Conservation (phyloP, 2,329 filamentous ascomycete genomes). For the Didymella exigua region DNA sequence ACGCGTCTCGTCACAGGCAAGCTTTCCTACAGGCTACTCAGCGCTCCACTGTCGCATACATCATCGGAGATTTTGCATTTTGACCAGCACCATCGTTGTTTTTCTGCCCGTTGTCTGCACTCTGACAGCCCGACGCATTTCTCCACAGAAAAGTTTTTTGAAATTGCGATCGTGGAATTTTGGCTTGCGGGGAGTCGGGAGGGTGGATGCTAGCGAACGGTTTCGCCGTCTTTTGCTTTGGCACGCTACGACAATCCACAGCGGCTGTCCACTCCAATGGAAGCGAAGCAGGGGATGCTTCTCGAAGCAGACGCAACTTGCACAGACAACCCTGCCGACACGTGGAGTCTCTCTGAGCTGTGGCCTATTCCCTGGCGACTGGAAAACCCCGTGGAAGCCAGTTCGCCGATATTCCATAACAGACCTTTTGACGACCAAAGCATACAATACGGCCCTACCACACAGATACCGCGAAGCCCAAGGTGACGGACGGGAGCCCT, state of each 20-base stretch:
- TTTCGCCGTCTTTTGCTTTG: conserved; percentile 30
- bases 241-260: conserved; percentile 44
- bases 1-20: conserved; percentile 21
- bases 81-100: conserved; percentile 27
- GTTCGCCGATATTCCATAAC: conserved; percentile 21
- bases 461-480: conserved; percentile 15
- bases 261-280: conserved; percentile 44
- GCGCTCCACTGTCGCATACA: conserved; percentile 15
- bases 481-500: conserved; percentile 14
- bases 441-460: conserved; percentile 10
- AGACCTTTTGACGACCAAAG: conserved; percentile 18
- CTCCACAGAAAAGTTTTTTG: conserved; percentile 39
- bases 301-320: conserved; percentile 35
- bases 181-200: conserved; percentile 49
- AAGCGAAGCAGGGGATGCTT: conserved; percentile 43
- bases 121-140: conserved; percentile 26
- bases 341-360: conserved; percentile 36
- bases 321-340: conserved; percentile 43
- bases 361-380: conserved; percentile 32
- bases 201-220: conserved; percentile 36
- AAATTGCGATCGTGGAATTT: conserved; percentile 38
- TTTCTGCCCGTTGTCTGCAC: conserved; percentile 18
- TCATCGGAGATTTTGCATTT: conserved; percentile 11
- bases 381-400: conserved; percentile 32
- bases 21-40: conserved; percentile 10